Base-by-base conservation (phyloP, 495 filamentous ascomycete genomes). In the Trichoderma reesei region DNA sequence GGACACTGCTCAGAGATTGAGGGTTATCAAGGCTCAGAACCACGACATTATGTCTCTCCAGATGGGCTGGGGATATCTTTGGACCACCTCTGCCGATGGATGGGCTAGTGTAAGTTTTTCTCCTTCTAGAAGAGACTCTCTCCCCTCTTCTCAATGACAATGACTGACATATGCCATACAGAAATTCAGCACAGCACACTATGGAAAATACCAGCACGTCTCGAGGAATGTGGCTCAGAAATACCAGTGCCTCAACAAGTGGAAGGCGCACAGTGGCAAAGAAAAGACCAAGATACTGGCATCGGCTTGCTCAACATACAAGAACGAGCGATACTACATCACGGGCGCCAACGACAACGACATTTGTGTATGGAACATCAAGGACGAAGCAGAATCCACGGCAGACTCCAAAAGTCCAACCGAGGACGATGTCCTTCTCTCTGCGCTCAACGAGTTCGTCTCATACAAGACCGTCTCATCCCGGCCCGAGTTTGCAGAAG, bases 341-440 rank as follows among this genome's bases (percentile, higher is more conserved):
- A 96, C 95, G 1, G 94, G 95, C n/a, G 92, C 91, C 42, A 98
- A 94, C 67, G 94, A 98, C 70, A 88, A 91, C 70, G 88, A 84
- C 2, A 84, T 98, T 61, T 86, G 89, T 1, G 83, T 98, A 36
- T 98, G 94, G 94, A 87, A 93, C 70, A 78, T 96, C 71, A 72
- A 89, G 81, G 71, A 86, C 80, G 72, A 86, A 60, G 70, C 62
- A 16, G 44, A 62, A 4, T 10, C 48, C 10, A 46, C 64, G 1
- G 61, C 64, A 13, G 60, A 70, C 60, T 73, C 74, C n/a, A 68
- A 73, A 6, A 68, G 74, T 38, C 54, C 67, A 2, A 72, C 72
- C 10, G 66, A 72, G 56, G 75, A 80, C 81, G 90, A 94, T 68
- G 86, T 92, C 76, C 86, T 96, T 80, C 80, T 97, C 42, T 88